phyloP scores from a whole-genome alignment of 2,329 filamentous ascomycete species.

The Neonectria coccinea region DNA sequence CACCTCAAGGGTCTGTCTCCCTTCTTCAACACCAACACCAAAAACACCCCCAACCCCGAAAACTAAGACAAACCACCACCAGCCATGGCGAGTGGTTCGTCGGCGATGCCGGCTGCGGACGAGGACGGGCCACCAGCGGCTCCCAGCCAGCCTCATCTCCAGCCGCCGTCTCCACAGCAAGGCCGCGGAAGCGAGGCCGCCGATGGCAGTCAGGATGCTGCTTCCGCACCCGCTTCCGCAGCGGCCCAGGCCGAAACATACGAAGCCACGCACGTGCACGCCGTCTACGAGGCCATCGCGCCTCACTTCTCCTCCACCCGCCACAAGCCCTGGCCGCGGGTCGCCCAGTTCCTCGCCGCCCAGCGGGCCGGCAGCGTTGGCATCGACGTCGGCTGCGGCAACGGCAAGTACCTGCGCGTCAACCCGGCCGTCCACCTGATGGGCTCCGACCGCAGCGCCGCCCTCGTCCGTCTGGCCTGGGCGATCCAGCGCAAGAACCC shows the following conservation, averaged over 20 bases:
- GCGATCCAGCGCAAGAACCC: conserved; percentile 34
- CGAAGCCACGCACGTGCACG: conserved; percentile 89
- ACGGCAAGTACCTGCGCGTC: conserved; percentile 92
- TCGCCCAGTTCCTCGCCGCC: conserved; percentile 79
- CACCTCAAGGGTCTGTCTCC: background rate
- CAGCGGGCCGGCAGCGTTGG: conserved; percentile 80
- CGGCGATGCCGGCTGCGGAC: conserved; percentile 38
- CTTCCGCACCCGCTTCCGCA: conserved; percentile 31
- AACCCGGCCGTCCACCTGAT: conserved; percentile 83
- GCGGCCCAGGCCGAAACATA: conserved; percentile 64
- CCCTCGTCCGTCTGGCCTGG: conserved; percentile 64
- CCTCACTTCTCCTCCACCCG: conserved; percentile 85
- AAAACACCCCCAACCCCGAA: background rate
- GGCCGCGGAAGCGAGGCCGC: background rate
- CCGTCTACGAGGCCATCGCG: conserved; percentile 89
- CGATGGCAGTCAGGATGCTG: background rate
- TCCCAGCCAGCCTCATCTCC: conserved; percentile 29
- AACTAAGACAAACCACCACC: conserved; percentile 12
- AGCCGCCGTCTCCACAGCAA: conserved; percentile 20
- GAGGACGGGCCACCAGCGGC: conserved; percentile 33
- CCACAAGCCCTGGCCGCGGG: conserved; percentile 91
- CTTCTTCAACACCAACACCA: background rate
- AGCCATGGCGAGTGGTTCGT: conserved; percentile 43
- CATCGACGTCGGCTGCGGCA: conserved; percentile 93
- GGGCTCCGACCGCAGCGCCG: conserved; percentile 82